Base-by-base conservation (phyloP, 2,329 filamentous ascomycete genomes). In the Achaetomium macrosporum region DNA sequence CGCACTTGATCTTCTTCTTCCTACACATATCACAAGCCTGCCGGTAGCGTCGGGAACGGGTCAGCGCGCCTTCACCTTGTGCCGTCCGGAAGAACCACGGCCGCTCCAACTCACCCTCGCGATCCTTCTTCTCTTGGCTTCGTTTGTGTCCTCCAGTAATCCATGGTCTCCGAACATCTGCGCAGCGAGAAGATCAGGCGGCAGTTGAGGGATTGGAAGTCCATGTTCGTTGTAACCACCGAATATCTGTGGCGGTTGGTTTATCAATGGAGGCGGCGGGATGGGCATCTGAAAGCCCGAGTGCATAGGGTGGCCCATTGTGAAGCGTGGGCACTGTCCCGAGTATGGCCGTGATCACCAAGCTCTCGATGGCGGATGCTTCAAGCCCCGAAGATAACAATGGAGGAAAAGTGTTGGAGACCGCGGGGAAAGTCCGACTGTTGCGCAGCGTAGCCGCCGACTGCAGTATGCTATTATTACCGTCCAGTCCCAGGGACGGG, bases 1-100 rank as follows among this genome's bases (percentile, higher is more conserved):
- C 93, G 71, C 92, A 97, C 73, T 97, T 97, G 72, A 97, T 93
- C 78, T 92, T 96, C 72, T 89, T 91, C 74, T 95, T 96, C 63
- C 91, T 81, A 68, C 92, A 97, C 90, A 95, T 95, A 64, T 96
- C 91, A 73, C 90, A 96, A 47, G 90, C 90, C 88, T 91, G 56
- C 44, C 25, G 44, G 42, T 2, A 43, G 36, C 37, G 41, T 47
- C 45, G 35, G 42, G 50, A n/a, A 4, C 25, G 25, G 4, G 25
- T 57, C 53, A 57, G 59, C 54, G 47, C 52, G 25, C 50, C 35
- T 17, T 49, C 47, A 44, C 33, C 17, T 6, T 44, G 19, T 35
- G 7, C 39, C 29, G 25, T 43, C 25, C 10, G 5, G 2, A 42
- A 31, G 33, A 17, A 19, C 30, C 37, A 25, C 51, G 36, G 42